Evolutionary conservation across 2,329 filamentous ascomycete species (phyloP).

Genomic region (Cercospora zeae-maydis): DNA sequence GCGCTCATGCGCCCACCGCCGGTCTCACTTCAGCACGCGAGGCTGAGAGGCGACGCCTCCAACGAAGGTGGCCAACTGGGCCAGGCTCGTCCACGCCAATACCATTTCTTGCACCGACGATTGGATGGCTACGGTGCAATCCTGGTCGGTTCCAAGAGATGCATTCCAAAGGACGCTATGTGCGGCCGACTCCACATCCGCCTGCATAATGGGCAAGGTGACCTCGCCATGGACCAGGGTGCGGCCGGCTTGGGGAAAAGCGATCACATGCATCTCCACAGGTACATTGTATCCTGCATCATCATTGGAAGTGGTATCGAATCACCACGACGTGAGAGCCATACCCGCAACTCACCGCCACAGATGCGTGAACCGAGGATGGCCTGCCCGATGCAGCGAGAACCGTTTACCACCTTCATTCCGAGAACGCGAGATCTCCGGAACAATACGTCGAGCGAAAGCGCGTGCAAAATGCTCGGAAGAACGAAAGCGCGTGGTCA

Average conservation of each 20-base stretch:
- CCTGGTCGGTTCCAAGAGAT: constrained; percentile 9
- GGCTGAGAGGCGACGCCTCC: constrained; percentile 19
- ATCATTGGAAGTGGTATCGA: constrained; percentile 13
- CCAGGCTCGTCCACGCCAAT: background rate
- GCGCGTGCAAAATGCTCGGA: background rate
- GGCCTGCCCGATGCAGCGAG: background rate
- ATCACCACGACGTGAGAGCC: background rate
- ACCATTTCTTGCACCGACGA: background rate
- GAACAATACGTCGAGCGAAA: background rate
- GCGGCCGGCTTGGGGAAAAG: background rate
- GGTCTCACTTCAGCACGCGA: constrained; percentile 19
- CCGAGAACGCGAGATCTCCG: background rate
- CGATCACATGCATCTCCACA: constrained; percentile 19
- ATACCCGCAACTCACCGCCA: constrained; percentile 13
- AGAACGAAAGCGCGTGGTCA: background rate
- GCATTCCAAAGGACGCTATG: constrained; percentile 11
- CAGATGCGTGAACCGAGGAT: constrained; percentile 4
- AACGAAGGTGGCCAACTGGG: constrained; percentile 6
- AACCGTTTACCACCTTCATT: background rate
- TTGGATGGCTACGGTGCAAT: constrained; percentile 2
- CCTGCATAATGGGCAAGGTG: constrained; percentile 1
- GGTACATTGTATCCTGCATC: constrained; percentile 19
- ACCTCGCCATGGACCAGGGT: constrained; percentile 3
- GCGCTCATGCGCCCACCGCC: constrained; percentile 9
- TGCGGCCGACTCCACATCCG: constrained; percentile 9